Percentiles rank a stretch among this genome's conserved stretches.
Conservation (phyloP, 169 alveolate species). For the Plasmodium knowlesi region DNA sequence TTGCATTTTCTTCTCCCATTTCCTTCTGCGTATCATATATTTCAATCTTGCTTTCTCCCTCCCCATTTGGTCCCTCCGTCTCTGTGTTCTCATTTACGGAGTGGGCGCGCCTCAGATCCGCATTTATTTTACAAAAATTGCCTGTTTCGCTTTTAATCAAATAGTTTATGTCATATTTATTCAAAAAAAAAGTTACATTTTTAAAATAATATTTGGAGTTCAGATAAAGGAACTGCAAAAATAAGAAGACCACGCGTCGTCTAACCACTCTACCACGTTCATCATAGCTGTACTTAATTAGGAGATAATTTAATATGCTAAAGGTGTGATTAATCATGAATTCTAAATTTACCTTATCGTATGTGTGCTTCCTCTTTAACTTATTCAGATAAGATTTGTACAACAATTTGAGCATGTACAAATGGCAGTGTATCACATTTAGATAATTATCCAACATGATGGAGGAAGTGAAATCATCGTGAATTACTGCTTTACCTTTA, state of each 20-base stretch:
- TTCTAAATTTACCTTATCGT: conserved; percentile 34
- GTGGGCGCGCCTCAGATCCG: neutral
- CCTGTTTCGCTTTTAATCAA: conserved; percentile 26
- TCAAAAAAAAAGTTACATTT: conserved; percentile 31
- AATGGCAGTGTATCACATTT: conserved; percentile 40
- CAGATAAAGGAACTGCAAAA: conserved; percentile 38
- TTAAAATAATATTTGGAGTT: conserved; percentile 62
- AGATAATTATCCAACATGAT: conserved; percentile 3
- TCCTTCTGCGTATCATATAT: neutral
- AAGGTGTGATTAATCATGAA: conserved; percentile 23
- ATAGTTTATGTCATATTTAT: conserved; percentile 55
- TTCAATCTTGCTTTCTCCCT: neutral
- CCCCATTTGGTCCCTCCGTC: neutral
- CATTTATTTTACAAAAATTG: neutral
- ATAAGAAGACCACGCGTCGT: conserved; percentile 26
- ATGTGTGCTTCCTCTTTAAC: conserved; percentile 9
- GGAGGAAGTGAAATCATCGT: neutral
- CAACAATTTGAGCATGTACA: conserved; percentile 48
- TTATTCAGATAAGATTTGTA: conserved; percentile 32
- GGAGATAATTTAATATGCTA: conserved; percentile 20
- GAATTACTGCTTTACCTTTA: neutral
- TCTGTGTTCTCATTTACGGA: neutral
- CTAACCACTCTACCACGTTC: neutral
- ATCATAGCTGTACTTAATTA: conserved; percentile 60
- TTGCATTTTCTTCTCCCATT: neutral